Evolutionary conservation across 257 asterid species (phyloP), one percentile per base, ranked within the genome.

Genomic region (Agastache rugosa): DNA sequence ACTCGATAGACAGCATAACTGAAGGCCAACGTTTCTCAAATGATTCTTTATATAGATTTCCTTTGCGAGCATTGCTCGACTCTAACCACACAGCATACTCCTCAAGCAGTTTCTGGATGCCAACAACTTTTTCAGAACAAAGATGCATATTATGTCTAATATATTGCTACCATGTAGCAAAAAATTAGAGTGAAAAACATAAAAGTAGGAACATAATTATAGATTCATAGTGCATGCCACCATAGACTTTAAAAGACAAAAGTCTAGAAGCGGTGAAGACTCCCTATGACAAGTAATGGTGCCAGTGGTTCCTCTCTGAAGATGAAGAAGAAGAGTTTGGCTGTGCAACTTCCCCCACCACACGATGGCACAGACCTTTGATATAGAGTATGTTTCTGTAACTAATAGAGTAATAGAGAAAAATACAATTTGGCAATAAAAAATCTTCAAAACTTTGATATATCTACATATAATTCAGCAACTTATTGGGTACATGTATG

Each of bases 1-100:
- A 73, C 81, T 79, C 87, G 75, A 67, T 47, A 35, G 86, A 79
- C 41, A 77, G 83, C 65, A 77, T 81, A 81, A 82, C 85, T 42
- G 88, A 83, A 69, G 88, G 89, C 96, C 97, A 93, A 82, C 84
- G 89, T 77, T 86, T 87, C 78, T 86, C 91, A 17, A 95, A 89
- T 66, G 85, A 75, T 73, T 89, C 98, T 80, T 79, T 88, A 55
- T 85, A 95, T 56, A 78, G 47, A 75, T 83, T 84, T 82, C 84
- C 96, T 82, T 89, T 86, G 31, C 79, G 85, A 56, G 86, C 85
- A 79, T 83, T 89, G 81, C 82, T 89, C 56, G 96, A 87, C 60
- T 85, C 88, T 83, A 95, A 83, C 99, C 99, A 95, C 69, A 63
- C 19, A 72, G 84, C 79, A 74, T 89, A 93, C 76, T 89, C 97